A percentile compares a stretch with the other conserved stretches of the same genome.
phyloP scores from a whole-genome alignment of 306 rosid genomes.

The Inga laurina region DNA sequence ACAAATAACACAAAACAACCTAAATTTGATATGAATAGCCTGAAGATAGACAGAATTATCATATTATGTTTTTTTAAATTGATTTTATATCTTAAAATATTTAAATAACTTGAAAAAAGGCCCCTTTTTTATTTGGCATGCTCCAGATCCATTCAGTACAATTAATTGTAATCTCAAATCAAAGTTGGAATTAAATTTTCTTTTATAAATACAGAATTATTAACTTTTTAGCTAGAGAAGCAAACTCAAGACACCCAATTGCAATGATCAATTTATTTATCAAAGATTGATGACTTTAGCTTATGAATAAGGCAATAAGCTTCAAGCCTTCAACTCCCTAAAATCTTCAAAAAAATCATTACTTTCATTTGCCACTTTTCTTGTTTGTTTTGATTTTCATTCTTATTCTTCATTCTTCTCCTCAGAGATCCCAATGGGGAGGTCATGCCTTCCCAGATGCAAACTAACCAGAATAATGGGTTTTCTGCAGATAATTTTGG shows the following conservation, averaged over 20 bases:
- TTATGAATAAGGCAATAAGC: slow-evolving; percentile 2
- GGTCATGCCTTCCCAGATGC: slow-evolving; percentile 59
- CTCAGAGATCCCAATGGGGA: slow-evolving; percentile 44
- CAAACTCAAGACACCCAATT: slow-evolving; percentile 11
- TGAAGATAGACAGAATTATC: background rate
- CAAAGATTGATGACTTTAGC: slow-evolving; percentile 13
- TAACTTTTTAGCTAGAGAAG: background rate
- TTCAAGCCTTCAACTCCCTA: slow-evolving; percentile 2
- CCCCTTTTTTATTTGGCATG: background rate
- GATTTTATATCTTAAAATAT: background rate
- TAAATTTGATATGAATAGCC: background rate
- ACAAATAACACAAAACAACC: background rate
- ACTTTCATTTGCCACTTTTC: background rate
- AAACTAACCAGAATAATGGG: slow-evolving; percentile 54
- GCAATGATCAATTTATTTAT: slow-evolving; percentile 13
- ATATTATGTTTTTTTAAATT: too few relatives aligned
- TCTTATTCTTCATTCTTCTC: slow-evolving; percentile 12
- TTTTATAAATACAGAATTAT: background rate
- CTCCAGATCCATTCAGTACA: background rate
- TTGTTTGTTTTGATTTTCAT: slow-evolving; percentile 26
- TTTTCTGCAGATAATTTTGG: slow-evolving; percentile 66
- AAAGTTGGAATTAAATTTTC: background rate
- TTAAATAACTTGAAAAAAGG: background rate
- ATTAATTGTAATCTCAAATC: background rate
- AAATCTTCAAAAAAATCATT: background rate